Evolutionary conservation across 1,139 yeast genomes (phyloP).

Genomic region (Diutina ranongensis): DNA sequence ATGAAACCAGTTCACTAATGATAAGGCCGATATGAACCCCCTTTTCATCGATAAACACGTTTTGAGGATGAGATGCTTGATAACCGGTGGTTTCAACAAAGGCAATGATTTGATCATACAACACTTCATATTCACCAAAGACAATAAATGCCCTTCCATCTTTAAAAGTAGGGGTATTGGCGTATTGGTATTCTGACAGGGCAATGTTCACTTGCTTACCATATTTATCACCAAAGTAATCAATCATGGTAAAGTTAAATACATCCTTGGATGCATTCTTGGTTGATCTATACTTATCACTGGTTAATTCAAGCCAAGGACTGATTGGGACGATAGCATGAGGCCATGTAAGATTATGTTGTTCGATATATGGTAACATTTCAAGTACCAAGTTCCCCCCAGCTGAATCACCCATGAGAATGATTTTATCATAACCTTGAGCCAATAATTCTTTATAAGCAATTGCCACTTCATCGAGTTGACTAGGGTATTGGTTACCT

Average conservation of each 20-base stretch:
- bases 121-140: slow-evolving; percentile 7
- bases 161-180: slow-evolving; percentile 5
- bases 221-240: slow-evolving; percentile 6
- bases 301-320: neutral
- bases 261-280: slow-evolving; percentile 8
- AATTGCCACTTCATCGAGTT: slow-evolving; percentile 23
- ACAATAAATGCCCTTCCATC: slow-evolving; percentile 4
- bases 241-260: slow-evolving; percentile 7
- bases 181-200: neutral
- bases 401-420: slow-evolving; percentile 35
- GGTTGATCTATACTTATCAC: neutral
- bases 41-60: neutral
- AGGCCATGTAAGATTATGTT: neutral
- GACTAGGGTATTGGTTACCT: slow-evolving; percentile 24
- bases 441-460: slow-evolving; percentile 18
- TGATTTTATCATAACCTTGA: slow-evolving; percentile 21
- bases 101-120: slow-evolving; percentile 6
- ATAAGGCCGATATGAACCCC: slow-evolving; percentile 7
- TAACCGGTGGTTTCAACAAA: slow-evolving; percentile 1
- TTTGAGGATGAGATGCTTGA: slow-evolving; percentile 4
- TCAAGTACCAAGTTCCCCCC: slow-evolving; percentile 30
- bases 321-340: neutral
- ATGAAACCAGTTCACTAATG: slow-evolving; percentile 4
- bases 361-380: neutral
- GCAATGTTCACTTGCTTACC: neutral